Evolutionary conservation across 139 green algal species (phyloP), one percentile per base, ranked within the genome.

Genomic region (Picochlorum sp.): DNA sequence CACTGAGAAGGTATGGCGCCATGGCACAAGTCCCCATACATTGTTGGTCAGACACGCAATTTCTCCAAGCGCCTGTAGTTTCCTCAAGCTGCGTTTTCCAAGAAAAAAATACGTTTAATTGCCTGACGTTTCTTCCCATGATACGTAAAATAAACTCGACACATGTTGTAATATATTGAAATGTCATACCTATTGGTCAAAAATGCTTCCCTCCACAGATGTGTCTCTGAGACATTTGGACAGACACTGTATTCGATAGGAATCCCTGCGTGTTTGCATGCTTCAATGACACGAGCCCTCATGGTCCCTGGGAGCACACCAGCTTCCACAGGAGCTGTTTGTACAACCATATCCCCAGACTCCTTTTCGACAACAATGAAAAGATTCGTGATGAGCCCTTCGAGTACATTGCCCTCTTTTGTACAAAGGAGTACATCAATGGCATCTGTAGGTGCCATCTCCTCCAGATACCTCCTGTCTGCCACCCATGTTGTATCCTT

Each of bases 311-410:
- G 66, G 38, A 84, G 62, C 16, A 73, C 69, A 10, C 73, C 73
- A 8, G 72, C 73, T 4, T 6, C 16, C 13, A 47, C 49, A 6
- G 21, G 5, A 9, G 23, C 34, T 30, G 34, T 62, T 9, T 57
- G 60, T 13, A 49, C 7, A 4, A 46, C 13, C 1, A 11, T 34
- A 26, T 57, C 65, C 4, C 20, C 6, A 28, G 2, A 28, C 68
- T 63, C 4, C 20, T 46, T 23, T 49, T 21, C 59, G 0, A 47
- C 38, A 14, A 83, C 37, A 18, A 84, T 64, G 62, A 61, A 84
- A 6, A 84, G 64, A 58, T 84, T 85, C 9, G 78, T 83, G 18
- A 72, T 51, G 23, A 85, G 58, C 3, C 78, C 78, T 52, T 85
- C 78, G 15, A 79, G 38, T 38, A 85, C 49, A 18, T 47, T 16